phyloP scores from a whole-genome alignment of 2,329 filamentous ascomycete genomes.

The Zasmidium citrigriseum region DNA sequence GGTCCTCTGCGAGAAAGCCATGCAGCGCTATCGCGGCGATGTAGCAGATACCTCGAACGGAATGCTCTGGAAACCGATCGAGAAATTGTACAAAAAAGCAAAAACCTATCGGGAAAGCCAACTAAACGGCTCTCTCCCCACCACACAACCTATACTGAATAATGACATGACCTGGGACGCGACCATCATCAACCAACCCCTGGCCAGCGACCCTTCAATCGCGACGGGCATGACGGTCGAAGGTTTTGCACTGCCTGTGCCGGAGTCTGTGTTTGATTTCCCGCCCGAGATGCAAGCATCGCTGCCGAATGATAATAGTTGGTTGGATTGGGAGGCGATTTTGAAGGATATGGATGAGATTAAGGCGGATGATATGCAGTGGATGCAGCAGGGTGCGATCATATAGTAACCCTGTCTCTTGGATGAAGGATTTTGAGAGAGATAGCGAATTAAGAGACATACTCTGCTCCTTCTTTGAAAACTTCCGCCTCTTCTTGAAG shows the following conservation, averaged over 20 bases:
- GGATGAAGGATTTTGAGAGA: not conserved
- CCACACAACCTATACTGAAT: not conserved
- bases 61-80: constrained; percentile 57
- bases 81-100: constrained; percentile 55
- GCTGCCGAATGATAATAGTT: constrained; percentile 22
- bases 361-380: constrained; percentile 57
- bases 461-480: not conserved
- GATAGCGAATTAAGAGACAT: not conserved
- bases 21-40: constrained; percentile 45
- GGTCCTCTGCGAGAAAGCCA: constrained; percentile 50
- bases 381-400: constrained; percentile 25
- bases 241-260: not conserved
- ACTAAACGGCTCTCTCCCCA: not conserved
- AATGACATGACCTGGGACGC: not conserved
- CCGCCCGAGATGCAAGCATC: constrained; percentile 24
- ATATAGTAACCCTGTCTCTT: too few species aligned
- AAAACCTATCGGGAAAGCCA: constrained; percentile 28
- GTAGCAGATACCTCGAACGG: constrained; percentile 55
- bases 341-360: constrained; percentile 41
- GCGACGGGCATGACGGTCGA: not conserved
- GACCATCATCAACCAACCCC: not conserved
- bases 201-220: not conserved
- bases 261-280: constrained; percentile 18
- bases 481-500: too few species aligned
- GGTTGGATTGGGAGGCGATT: constrained; percentile 39